phyloP scores from a whole-genome alignment of 208 protist genomes.

The Leishmania major region DNA sequence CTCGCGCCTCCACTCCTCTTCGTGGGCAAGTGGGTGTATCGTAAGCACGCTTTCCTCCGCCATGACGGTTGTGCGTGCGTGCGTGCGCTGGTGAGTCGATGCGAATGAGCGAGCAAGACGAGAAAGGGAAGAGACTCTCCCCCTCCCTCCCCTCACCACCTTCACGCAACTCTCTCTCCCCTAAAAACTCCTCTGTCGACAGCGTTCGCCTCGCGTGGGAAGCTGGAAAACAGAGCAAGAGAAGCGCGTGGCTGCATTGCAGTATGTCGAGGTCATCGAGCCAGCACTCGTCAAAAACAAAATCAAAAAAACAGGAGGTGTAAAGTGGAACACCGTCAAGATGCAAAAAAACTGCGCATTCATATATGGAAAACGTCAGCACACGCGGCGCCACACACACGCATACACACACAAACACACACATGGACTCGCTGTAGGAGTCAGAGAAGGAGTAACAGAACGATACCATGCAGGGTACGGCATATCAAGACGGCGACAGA shows the following conservation, averaged over 20 bases:
- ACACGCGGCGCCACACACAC: not conserved
- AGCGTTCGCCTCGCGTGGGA: not conserved
- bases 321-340: not conserved
- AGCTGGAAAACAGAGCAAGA: not conserved
- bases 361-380: not conserved
- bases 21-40: not conserved
- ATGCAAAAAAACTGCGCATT: not conserved
- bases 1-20: not conserved
- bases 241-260: not conserved
- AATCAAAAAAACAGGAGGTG: not conserved
- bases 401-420: not conserved
- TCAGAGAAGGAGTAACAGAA: not conserved
- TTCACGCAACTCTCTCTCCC: not conserved
- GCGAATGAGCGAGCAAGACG: not conserved
- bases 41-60: too few species aligned
- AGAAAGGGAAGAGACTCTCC: not conserved
- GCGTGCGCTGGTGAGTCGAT: not conserved
- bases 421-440: not conserved
- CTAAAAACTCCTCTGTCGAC: not conserved
- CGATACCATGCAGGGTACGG: conserved; percentile 3
- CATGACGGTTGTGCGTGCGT: not conserved
- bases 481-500: not conserved
- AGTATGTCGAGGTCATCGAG: not conserved
- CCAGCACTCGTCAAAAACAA: not conserved
- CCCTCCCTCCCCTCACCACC: not conserved